Conservation (phyloP, 1,139 yeast species). For the Lodderomyces jiufengensis region DNA sequence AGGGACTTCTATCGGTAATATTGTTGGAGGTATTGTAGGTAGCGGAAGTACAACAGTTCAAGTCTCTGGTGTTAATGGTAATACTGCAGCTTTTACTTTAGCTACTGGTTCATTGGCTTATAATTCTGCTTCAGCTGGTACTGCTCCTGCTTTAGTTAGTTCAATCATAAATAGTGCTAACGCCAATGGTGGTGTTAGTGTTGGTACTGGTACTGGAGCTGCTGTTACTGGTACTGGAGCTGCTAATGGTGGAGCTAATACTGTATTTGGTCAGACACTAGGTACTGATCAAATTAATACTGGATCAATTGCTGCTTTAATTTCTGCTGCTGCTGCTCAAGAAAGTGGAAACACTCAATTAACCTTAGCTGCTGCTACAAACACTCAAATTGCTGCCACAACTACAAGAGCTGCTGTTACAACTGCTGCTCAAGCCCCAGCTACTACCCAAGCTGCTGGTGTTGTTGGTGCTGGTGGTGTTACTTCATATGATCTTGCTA, state of each 20-base stretch:
- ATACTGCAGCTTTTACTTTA: conserved; percentile 1
- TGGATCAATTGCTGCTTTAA: conserved; percentile 7
- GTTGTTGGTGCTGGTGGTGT: conserved; percentile 1
- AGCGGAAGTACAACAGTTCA: conserved; percentile 6
- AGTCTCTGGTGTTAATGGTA: conserved; percentile 5
- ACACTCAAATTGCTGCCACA: conserved; percentile 4
- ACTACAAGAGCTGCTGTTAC: conserved; percentile 2
- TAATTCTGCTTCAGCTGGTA: not conserved
- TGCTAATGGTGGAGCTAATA: conserved; percentile 1
- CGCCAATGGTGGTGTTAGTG: not conserved
- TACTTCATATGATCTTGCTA: conserved; percentile 4
- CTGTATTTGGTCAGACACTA: not conserved
- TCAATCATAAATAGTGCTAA: not conserved
- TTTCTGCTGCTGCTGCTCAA: conserved; percentile 7
- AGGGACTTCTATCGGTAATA: conserved; percentile 6
- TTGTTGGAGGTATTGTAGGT: conserved; percentile 4
- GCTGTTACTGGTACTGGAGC: not conserved
- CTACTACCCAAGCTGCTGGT: conserved; percentile 2
- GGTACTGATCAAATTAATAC: conserved; percentile 6
- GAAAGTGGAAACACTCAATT: not conserved
- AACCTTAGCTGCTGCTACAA: conserved; percentile 1
- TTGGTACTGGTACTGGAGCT: not conserved
- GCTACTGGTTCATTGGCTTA: conserved; percentile 1
- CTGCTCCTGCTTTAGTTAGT: not conserved
- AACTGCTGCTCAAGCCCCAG: not conserved